Evolutionary conservation across 192 early-diverging fungal species (phyloP).

Genomic region (Nowakowskiella sp.): DNA sequence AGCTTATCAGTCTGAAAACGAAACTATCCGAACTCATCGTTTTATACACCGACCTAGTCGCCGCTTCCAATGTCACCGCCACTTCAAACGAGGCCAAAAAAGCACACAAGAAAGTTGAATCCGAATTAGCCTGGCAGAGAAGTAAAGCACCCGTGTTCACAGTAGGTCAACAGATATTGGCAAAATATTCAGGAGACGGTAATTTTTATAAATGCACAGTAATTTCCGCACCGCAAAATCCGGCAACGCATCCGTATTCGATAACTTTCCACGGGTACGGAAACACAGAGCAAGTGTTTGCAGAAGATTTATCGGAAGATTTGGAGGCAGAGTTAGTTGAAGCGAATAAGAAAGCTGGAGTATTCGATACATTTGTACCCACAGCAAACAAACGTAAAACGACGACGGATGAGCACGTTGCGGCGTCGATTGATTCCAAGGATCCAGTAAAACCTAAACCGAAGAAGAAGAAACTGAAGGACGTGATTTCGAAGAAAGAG

Average conservation of each 20-base stretch:
- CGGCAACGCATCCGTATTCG: slow-evolving; percentile 20
- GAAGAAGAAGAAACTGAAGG: slow-evolving; percentile 37
- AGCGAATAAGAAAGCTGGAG: neutral
- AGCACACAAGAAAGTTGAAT: neutral
- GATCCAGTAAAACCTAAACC: slow-evolving; percentile 29
- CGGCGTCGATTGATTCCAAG: slow-evolving; percentile 7
- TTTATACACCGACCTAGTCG: slow-evolving; percentile 25
- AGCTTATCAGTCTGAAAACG: slow-evolving; percentile 53
- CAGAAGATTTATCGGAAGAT: slow-evolving; percentile 37
- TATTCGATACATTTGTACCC: slow-evolving; percentile 12
- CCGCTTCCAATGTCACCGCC: neutral
- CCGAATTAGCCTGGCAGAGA: neutral
- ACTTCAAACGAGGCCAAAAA: slow-evolving; percentile 22
- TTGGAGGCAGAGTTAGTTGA: slow-evolving; percentile 1
- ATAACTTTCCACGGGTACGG: slow-evolving; percentile 58
- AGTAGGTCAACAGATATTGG: slow-evolving; percentile 47
- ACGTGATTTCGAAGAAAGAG: slow-evolving; percentile 32
- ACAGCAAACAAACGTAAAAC: slow-evolving; percentile 10
- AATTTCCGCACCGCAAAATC: slow-evolving; percentile 45
- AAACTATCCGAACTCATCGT: slow-evolving; percentile 65
- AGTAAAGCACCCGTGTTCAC: neutral
- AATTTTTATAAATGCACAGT: slow-evolving; percentile 59
- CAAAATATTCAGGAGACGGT: slow-evolving; percentile 57
- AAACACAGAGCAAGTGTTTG: slow-evolving; percentile 37
- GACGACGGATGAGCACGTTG: neutral